Base-by-base conservation (phyloP, 306 rosid genomes). In the Vigna trinervia region DNA sequence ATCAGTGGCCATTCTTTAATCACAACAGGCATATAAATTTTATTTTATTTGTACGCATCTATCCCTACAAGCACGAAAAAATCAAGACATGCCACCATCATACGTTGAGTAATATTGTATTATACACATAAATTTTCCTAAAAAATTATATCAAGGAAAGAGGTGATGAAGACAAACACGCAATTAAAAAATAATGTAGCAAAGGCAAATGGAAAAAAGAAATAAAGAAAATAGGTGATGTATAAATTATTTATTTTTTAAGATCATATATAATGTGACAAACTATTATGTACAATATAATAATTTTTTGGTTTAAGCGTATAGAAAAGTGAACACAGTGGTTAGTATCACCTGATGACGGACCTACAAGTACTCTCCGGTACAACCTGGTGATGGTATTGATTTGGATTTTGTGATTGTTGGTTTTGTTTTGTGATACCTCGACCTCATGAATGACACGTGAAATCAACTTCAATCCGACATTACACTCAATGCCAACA, bases 361-460 rank as follows among this genome's bases (percentile, higher is more conserved):
- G 93, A 83, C 87, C 75, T 48, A 77, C 84, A 74, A 52, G 89
- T 86, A 87, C 89, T 69, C 77, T 84, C 60, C 78, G 76, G 93
- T 90, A 90, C 89, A 88, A 81, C 56, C 82, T 52, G 85, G 85
- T 81, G 80, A 72, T 57, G 71, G 19, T 14, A 61, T 61, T 7
- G 23, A 2, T 81, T 87, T 87, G 90, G 90, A 85, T 15, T 84
- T 81, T 84, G 60, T 75, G 80, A 80, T 82, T 77, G 88, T 81
- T 82, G 80, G 82, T 66, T 69, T 78, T 81, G 73, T 79, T 69
- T 81, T 81, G 75, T 79, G 92, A 87, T 77, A 79, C 91, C 81
- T 63, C 72, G 79, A 71, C 38, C 86, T 67, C 14, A 74, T 67
- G 30, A 77, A 12, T 68, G 74, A 74, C 71, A 71, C 56, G 82